A percentile compares a stretch with the other conserved stretches of the same genome.
phyloP scores from a whole-genome alignment of 1,284 basidiomycete species.

The Cerioporus squamosus region DNA sequence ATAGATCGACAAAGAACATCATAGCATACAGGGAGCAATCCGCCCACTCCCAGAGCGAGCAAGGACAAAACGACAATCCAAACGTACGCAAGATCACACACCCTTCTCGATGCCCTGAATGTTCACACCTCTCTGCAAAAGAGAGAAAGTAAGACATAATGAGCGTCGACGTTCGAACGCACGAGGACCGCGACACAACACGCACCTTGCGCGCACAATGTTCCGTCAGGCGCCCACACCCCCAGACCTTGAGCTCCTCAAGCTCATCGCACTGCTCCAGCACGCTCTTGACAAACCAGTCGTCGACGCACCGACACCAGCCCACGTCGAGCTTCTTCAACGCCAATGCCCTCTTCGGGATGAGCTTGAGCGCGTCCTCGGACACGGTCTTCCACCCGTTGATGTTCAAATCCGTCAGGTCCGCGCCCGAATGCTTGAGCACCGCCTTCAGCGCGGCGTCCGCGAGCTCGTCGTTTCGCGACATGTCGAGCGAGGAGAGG shows the following conservation, averaged over 20 bases:
- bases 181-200: slow-evolving; percentile 46
- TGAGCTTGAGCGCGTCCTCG: slow-evolving; percentile 55
- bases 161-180: background rate
- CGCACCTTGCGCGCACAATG: slow-evolving; percentile 56
- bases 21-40: slow-evolving; percentile 24
- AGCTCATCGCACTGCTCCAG: slow-evolving; percentile 60
- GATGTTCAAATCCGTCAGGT: slow-evolving; percentile 71
- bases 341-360: slow-evolving; percentile 52
- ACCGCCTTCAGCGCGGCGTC: slow-evolving; percentile 66
- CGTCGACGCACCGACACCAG: slow-evolving; percentile 87
- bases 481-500: slow-evolving; percentile 59
- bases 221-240: slow-evolving; percentile 69
- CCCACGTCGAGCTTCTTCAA: slow-evolving; percentile 80
- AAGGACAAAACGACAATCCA: background rate
- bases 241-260: slow-evolving; percentile 70
- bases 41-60: background rate
- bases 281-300: slow-evolving; percentile 79
- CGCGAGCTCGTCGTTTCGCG: slow-evolving; percentile 64
- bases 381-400: slow-evolving; percentile 77
- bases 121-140: slow-evolving; percentile 44
- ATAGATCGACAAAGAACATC: too few relatives aligned
- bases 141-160: background rate
- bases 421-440: slow-evolving; percentile 69
- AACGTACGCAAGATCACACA: background rate
- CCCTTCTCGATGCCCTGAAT: slow-evolving; percentile 49